Evolutionary conservation across 805 yeast genomes (phyloP), one percentile per base, ranked within the genome.

Genomic region (Saccharomycopsis guyanensis): DNA sequence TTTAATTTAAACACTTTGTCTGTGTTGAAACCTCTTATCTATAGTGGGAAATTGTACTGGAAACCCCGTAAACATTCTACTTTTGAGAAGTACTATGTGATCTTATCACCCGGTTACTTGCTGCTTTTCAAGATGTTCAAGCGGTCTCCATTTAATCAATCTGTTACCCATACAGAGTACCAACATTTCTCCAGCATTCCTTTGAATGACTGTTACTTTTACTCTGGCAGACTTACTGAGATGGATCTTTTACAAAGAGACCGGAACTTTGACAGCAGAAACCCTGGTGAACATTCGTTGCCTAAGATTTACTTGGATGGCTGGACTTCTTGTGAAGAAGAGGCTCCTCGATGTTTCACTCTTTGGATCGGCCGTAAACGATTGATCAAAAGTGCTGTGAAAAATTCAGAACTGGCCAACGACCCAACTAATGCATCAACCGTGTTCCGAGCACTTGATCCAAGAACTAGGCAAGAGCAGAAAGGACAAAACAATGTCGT

Each of bases 231-330:
- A 2, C 62, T 75, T 1, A 76, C 89, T 2, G 71, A 69, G 10
- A 57, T 70, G 29, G 88, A 82, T 52, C 64, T 87, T 23, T 58
- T 80, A 25, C 57, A 61, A 8, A 61, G 75, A 10, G 73, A 68
- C 42, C 63, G 59, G 19, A 72, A 70, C 22, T 62, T 69, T 38
- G 77, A 78, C 47, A 65, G 66, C 2, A 59, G 63, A 18, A 63
- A 71, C 47, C 82, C 84, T 0, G 85, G 82, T 0, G 70, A 68
- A 3, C 70, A 72, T 40, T 64, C 80, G 0, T 58, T 83, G 25
- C 95, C 97, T 0, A 66, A 94, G 31, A 66, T 82, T 0, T 88
- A 84, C 57, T 64, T 72, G 1, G 95, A 88, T 62, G 96, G 96
- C 0, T 83, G 94, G 87, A 74, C 71, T 53, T 82, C 94, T 2